Conservation (phyloP, 805 yeast species). For the Candida endomychidarum region DNA sequence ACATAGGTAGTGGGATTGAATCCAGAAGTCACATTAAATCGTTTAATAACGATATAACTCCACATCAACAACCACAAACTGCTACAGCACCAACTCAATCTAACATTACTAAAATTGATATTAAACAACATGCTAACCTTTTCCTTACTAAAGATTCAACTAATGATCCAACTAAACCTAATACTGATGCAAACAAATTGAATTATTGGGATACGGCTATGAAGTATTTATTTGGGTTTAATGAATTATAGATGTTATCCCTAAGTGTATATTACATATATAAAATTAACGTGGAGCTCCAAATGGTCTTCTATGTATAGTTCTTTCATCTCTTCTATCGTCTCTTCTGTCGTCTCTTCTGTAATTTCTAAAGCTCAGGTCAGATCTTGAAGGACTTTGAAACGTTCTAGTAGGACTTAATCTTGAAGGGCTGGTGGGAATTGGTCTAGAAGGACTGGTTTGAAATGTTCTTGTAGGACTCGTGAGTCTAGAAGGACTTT, state of each 20-base stretch:
- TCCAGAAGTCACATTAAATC: conserved; percentile 3
- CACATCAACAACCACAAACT: conserved; percentile 6
- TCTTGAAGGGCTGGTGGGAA: not conserved
- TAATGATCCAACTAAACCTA: conserved; percentile 17
- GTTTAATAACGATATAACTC: conserved; percentile 6
- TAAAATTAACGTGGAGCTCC: conserved; percentile 3
- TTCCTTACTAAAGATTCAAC: conserved; percentile 28
- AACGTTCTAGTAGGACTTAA: not conserved
- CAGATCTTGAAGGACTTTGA: conserved; percentile 1
- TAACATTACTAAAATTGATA: conserved; percentile 25
- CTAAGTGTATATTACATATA: conserved; percentile 2
- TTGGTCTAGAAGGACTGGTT: not conserved
- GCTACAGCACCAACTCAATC: conserved; percentile 7
- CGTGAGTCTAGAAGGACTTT: conserved; percentile 1
- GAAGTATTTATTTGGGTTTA: conserved; percentile 43
- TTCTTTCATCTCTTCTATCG: conserved; percentile 2
- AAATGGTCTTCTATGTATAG: conserved; percentile 4
- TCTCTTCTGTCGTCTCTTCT: conserved; percentile 3
- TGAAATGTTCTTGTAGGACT: conserved; percentile 3
- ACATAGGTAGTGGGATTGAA: conserved; percentile 43
- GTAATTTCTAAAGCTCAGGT: conserved; percentile 1
- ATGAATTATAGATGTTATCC: conserved; percentile 34
- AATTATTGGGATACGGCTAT: conserved; percentile 33
- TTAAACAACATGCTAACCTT: conserved; percentile 40
- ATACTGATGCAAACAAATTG: conserved; percentile 28